A percentile compares a stretch with the other conserved stretches of the same genome.
Evolutionary conservation across 2,329 filamentous ascomycete genomes (phyloP).

Genomic region (Penicillium psychrosexuale): DNA sequence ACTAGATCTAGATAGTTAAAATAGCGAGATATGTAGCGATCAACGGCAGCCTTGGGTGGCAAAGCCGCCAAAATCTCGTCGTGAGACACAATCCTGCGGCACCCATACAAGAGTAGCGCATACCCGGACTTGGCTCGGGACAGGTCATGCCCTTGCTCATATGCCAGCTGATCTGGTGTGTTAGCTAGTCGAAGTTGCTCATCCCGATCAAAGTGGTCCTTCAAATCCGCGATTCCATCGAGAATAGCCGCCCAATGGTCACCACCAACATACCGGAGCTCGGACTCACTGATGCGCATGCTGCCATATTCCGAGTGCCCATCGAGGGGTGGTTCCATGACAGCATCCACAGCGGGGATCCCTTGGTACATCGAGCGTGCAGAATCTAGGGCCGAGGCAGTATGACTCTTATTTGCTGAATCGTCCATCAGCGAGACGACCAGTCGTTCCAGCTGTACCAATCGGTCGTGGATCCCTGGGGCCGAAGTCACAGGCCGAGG

Average conservation of each 20-base stretch:
- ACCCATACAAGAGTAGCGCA: conserved; percentile 16
- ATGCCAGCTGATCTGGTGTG: neutral
- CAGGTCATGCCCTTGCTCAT: neutral
- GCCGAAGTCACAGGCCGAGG: conserved; percentile 34
- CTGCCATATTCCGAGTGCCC: conserved; percentile 20
- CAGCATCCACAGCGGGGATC: neutral
- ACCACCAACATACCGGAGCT: conserved; percentile 23
- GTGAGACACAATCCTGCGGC: conserved; percentile 6
- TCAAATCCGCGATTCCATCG: conserved; percentile 8
- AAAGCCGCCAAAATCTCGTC: conserved; percentile 23
- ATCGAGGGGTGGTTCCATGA: neutral
- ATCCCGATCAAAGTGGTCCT: conserved; percentile 22
- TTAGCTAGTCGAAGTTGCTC: conserved; percentile 15
- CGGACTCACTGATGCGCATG: conserved; percentile 19
- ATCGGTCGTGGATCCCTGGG: conserved; percentile 52
- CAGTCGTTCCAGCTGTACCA: conserved; percentile 56
- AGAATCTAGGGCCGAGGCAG: conserved; percentile 14
- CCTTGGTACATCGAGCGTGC: conserved; percentile 10
- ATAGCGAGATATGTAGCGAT: conserved; percentile 27
- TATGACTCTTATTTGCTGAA: neutral
- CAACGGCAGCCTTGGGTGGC: conserved; percentile 21
- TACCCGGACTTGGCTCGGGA: neutral
- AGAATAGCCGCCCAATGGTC: conserved; percentile 27
- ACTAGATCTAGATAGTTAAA: conserved; percentile 26
- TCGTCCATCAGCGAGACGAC: conserved; percentile 53